Evolutionary conservation across 2,329 filamentous ascomycete genomes (phyloP), one percentile per base, ranked within the genome.

Genomic region (Calonectria fujianensis): DNA sequence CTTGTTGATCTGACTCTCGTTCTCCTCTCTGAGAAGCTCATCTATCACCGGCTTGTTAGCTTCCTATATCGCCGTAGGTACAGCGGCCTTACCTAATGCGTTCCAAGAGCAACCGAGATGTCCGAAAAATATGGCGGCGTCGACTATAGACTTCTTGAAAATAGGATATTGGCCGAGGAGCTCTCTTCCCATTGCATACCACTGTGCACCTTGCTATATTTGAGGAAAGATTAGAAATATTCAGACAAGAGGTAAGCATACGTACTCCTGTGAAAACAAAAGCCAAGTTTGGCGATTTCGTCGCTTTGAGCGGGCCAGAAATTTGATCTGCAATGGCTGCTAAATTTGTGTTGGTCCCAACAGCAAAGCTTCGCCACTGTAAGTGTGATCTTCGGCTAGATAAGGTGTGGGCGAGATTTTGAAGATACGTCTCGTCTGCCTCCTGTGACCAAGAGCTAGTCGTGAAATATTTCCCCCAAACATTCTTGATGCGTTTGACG

Each of bases 201-300:
- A 84, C 70, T 84, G 83, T 5, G 83, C 84, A 16, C 84, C 84
- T 72, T 85, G 83, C 45, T 67, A 24, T 5, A 59, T 3, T 14
- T n/a, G 16, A 32, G n/a, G 4, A 1, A 29, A 11, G 5, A 32
- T 59, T n/a, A 59, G 54, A 29, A n/a, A 11, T 4, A 41, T 32
- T 35, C 31, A 14, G 31, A 18, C 4, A n/a, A 39, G 5, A 24
- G n/a, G 7, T 5, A n/a, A 37, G 9, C 5, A 20, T 37, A 63
- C 59, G 4, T 45, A 63, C 59, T 2, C 85, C 85, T 6, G 83
- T 86, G 74, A 85, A 77, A 14, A 74, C 41, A 45, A 74, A 76
- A 3, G 39, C 63, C 14, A 73, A 18, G 13, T 37, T 35, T 3
- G 61, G 14, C 14, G 27, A 65, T 5, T 54, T 50, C 13, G n/a